Conservation (phyloP, 192 early-diverging fungal species). For the Dissophora ornata region DNA sequence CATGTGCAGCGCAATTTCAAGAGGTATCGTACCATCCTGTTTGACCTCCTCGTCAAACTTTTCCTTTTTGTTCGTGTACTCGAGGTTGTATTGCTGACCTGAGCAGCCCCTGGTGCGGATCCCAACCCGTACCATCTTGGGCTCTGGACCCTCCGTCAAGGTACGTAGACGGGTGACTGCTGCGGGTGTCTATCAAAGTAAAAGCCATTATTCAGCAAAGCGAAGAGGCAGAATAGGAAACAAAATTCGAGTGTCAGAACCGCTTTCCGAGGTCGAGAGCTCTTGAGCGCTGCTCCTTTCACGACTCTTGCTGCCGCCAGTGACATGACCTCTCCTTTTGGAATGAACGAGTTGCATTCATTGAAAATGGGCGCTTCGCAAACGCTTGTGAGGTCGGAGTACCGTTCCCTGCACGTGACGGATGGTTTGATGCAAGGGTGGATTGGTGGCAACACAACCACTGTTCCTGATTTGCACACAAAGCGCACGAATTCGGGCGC, state of each 20-base stretch:
- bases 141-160: conserved; percentile 66
- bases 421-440: too few species aligned
- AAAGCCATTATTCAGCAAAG: too few species aligned
- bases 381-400: too few species aligned
- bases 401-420: too few species aligned
- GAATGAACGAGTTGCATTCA: too few species aligned
- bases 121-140: conserved; percentile 80
- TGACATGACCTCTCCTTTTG: too few species aligned
- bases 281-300: conserved; percentile 23
- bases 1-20: too few species aligned
- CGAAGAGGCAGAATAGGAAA: not conserved
- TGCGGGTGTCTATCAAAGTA: conserved; percentile 72
- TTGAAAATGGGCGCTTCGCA: too few species aligned
- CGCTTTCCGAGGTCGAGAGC: conserved; percentile 47
- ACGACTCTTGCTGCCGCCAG: conserved; percentile 34
- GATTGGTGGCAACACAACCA: too few species aligned
- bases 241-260: conserved; percentile 62
- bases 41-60: conserved; percentile 92
- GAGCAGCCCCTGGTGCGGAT: conserved; percentile 97
- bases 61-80: conserved; percentile 77
- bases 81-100: conserved; percentile 86
- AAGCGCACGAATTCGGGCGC: too few species aligned
- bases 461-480: too few species aligned
- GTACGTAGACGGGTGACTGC: conserved; percentile 77
- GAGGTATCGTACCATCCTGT: conserved; percentile 98